These are phyloP conservation scores for Penicillium coprophilum DNA, from an alignment of 495 filamentous ascomycete species.

Conservation along the genomic window DNA sequence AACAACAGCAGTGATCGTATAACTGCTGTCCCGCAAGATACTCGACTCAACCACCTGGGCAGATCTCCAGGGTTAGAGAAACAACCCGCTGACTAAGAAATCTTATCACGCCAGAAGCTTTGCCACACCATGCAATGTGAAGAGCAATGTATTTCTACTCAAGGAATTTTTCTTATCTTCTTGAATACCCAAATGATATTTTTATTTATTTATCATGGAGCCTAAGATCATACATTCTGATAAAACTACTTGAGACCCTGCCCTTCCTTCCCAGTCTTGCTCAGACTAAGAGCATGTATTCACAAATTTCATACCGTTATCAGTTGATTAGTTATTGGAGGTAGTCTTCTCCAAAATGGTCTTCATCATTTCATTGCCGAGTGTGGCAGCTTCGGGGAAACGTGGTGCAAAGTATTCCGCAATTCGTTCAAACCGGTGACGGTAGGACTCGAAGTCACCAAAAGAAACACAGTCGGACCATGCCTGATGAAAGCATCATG, in stretches of 20 bases:
- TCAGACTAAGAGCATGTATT: not conserved
- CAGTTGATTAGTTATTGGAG: slow-evolving; percentile 18
- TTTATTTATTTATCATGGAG: not conserved
- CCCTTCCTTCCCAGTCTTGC: not conserved
- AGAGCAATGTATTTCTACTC: not conserved
- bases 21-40: slow-evolving; percentile 19
- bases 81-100: slow-evolving; percentile 31
- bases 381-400: slow-evolving; percentile 76
- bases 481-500: slow-evolving; percentile 47
- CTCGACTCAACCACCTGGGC: slow-evolving; percentile 15
- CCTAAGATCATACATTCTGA: not conserved
- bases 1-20: slow-evolving; percentile 16
- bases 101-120: slow-evolving; percentile 1
- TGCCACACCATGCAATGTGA: not conserved
- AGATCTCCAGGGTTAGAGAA: slow-evolving; percentile 16
- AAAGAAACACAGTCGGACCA: slow-evolving; percentile 93
- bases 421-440: slow-evolving; percentile 82
- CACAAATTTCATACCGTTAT: slow-evolving; percentile 5
- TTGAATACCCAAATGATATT: no score
- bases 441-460: slow-evolving; percentile 87
- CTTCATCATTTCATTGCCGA: slow-evolving; percentile 97
- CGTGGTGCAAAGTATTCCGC: slow-evolving; percentile 87
- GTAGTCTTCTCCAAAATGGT: slow-evolving; percentile 82
- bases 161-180: not conserved
- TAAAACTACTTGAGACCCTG: not conserved